Evolutionary conservation across 345 rosid genomes (phyloP), one percentile per base, ranked within the genome.

Genomic region (Leavenworthia alabamica): DNA sequence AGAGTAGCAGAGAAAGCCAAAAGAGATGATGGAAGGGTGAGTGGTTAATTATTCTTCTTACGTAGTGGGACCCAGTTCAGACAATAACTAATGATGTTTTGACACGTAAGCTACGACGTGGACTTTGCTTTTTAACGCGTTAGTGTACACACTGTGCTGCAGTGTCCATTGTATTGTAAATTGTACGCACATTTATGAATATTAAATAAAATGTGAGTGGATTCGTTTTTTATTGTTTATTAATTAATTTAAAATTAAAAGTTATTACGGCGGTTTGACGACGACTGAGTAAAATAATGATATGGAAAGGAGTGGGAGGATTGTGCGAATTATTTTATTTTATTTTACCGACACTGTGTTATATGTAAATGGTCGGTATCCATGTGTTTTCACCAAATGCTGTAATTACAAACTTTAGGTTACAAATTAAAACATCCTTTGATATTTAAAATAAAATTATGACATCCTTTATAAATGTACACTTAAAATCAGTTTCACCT

Each of bases 21-120:
- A 66, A 56, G 42, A 57, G 49, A 3, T 58, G 42, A 59, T 32
- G 60, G 27, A 49, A 7, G 23, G 4, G 19, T 42, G 49, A 43
- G 64, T 62, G 64, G 64, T 62, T 70, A 15, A 54, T 70, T 47
- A 62, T 70, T 70, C 56, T 7, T 15, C 50, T 45, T 40, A 62
- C 64, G 64, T 62, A 14, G 69, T 54, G 19, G 59, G 64, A 4
- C 29, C 70, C 42, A 1, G 5, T 41, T 43, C 8, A 27, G 54
- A 71, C 22, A 15, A 3, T 15, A 13, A 47, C 75, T 23, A 56
- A 51, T 70, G 1, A 56, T 0, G 15, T 2, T 12, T 0, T 19
- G 60, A 40, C 64, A 71, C 64, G 75, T 63, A 0, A 10, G 13
- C 3, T 0, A 13, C 26, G 33, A 69, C 66, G 62, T 60, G 62